These are phyloP conservation scores for Stephania japonica DNA, from an alignment of 164 flowering plant species.

Conservation along the genomic window DNA sequence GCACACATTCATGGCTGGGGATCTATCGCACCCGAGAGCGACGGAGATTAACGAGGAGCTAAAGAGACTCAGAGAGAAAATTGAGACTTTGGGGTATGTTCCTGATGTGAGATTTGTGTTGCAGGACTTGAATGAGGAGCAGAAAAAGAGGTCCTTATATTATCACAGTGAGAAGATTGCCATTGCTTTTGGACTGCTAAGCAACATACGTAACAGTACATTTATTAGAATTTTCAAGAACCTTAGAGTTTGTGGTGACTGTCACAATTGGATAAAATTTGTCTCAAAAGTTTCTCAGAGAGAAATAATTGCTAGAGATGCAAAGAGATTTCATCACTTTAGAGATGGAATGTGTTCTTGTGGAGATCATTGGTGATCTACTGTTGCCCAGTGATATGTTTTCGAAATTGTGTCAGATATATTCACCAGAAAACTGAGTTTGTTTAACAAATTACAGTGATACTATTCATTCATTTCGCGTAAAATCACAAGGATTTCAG, in stretches of 20 bases:
- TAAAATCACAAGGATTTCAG: background rate
- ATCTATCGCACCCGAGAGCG: constrained; percentile 30
- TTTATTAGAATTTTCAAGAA: constrained; percentile 44
- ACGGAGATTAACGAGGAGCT: constrained; percentile 28
- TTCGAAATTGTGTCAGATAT: background rate
- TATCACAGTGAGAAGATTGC: constrained; percentile 52
- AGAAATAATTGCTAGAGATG: constrained; percentile 46
- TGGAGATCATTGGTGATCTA: constrained; percentile 43
- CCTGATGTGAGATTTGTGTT: constrained; percentile 44
- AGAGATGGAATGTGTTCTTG: constrained; percentile 42
- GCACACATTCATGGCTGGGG: constrained; percentile 43
- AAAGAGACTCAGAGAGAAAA: constrained; percentile 25
- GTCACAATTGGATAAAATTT: constrained; percentile 45
- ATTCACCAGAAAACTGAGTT: too few relatives aligned
- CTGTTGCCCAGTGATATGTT: background rate
- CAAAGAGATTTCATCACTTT: constrained; percentile 53
- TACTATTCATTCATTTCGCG: background rate
- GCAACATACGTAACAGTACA: constrained; percentile 14
- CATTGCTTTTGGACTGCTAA: constrained; percentile 39
- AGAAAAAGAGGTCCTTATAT: constrained; percentile 35
- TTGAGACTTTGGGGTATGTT: constrained; percentile 37
- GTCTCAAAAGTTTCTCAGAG: constrained; percentile 31
- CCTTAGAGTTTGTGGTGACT: constrained; percentile 53
- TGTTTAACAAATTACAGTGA: background rate
- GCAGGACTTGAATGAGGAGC: constrained; percentile 38